Base-by-base conservation (phyloP, 1,139 yeast genomes). In the Pichia sp. region DNA sequence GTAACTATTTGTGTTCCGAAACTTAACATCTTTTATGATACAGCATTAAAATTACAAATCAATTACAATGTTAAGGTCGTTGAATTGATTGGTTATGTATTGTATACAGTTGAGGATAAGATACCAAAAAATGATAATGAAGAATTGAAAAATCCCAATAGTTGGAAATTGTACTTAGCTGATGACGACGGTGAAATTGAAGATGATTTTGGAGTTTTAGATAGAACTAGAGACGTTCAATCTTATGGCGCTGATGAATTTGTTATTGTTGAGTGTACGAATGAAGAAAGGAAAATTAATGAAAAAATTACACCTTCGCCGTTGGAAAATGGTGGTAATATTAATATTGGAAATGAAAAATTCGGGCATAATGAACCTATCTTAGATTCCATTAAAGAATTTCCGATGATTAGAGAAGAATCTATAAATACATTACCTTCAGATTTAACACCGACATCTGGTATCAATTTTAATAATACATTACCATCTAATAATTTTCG, bases 101-200 rank as follows among this genome's bases (percentile, higher is more conserved):
- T 83, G 30, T 66, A 70, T 37, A 62, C 64, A 7, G 58, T 65
- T 22, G 26, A 32, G 6, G 28, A 41, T 6, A 64, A 62, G n/a
- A n/a, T n/a, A 2, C 57, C 59, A 20, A 47, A 50, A 16, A 54
- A 36, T 16, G 35, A 12, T 10, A 16, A 8, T 9, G 26, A 38
- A 20, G 30, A 30, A 10, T n/a, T n/a, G n/a, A 12, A 26, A 41
- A 73, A 81, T 51, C 85, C 87, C 0, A 82, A 82, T 56, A 66
- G 67, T 42, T 84, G 87, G 82, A 68, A 80, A 43, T 55, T 83
- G n/a, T 83, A 80, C 48, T 64, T 83, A 37, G 84, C 80, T 1
- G 94, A 84, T 58, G 92, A 83, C 49, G 90, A 82, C 58, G 92
- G 92, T 7, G 89, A 83, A 46, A 76, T 80, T n/a, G 82, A 80